These are phyloP conservation scores for Forsythia viridissima DNA, from an alignment of 257 asterid species.

Conservation along the genomic window DNA sequence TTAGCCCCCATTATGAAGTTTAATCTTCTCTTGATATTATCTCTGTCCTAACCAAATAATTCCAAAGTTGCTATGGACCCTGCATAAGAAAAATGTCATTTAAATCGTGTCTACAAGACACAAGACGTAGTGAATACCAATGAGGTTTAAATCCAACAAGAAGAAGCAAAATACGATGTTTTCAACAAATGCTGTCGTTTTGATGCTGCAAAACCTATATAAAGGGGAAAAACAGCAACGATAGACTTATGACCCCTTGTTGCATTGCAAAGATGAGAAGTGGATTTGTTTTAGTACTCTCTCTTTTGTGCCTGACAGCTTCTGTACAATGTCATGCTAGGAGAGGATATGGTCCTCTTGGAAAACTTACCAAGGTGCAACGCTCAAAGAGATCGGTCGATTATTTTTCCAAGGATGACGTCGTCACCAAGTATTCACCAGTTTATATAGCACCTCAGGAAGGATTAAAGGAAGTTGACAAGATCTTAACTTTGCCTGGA, in stretches of 20 bases:
- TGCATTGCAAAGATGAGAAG: constrained; percentile 14
- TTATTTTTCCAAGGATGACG: neutral
- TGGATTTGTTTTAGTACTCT: constrained; percentile 6
- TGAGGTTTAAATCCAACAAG: constrained; percentile 3
- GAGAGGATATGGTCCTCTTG: constrained; percentile 20
- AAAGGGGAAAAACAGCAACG: neutral
- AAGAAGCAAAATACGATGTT: neutral
- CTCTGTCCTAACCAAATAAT: constrained; percentile 11
- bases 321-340: constrained; percentile 30
- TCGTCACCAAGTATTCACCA: neutral
- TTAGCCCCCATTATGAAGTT: neutral
- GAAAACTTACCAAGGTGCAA: constrained; percentile 2
- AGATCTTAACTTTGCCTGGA: constrained; percentile 32
- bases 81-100: neutral
- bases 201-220: neutral
- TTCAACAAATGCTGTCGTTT: neutral
- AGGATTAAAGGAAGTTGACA: constrained; percentile 28
- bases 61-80: neutral
- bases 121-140: neutral
- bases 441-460: constrained; percentile 25
- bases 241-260: neutral
- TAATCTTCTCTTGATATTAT: constrained; percentile 2
- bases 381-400: neutral
- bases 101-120: neutral
- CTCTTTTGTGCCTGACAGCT: constrained; percentile 15